A percentile compares a stretch with the other conserved stretches of the same genome.
Evolutionary conservation across 2,329 filamentous ascomycete species (phyloP).

Genomic region (Polychaeton citri): DNA sequence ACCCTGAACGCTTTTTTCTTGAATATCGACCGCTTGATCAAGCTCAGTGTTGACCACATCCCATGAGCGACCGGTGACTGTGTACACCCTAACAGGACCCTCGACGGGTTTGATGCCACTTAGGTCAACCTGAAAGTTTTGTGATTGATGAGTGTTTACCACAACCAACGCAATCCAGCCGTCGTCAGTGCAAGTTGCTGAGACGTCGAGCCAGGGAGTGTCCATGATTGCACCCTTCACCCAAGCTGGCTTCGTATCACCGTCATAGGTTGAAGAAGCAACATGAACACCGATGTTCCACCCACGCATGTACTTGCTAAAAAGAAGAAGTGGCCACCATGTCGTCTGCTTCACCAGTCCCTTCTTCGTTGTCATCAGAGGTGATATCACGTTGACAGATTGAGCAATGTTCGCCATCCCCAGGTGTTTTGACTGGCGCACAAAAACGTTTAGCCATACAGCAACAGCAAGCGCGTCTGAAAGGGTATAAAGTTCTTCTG

Average conservation of each 20-base stretch:
- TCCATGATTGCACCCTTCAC: slow-evolving; percentile 51
- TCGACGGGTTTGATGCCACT: slow-evolving; percentile 32
- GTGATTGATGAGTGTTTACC: slow-evolving; percentile 53
- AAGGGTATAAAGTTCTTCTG: slow-evolving; percentile 61
- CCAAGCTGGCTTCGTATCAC: slow-evolving; percentile 53
- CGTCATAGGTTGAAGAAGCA: slow-evolving; percentile 48
- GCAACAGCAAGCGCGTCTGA: slow-evolving; percentile 64
- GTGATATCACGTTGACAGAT: slow-evolving; percentile 64
- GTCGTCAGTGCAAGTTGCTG: slow-evolving; percentile 44
- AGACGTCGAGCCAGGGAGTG: slow-evolving; percentile 58
- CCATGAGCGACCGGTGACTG: slow-evolving; percentile 45
- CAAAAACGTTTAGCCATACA: slow-evolving; percentile 63
- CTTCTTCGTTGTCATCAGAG: slow-evolving; percentile 54
- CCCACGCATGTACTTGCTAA: slow-evolving; percentile 61
- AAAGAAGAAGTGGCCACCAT: slow-evolving; percentile 62
- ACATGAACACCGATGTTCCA: slow-evolving; percentile 55
- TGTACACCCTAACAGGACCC: slow-evolving; percentile 43
- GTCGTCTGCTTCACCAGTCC: slow-evolving; percentile 59
- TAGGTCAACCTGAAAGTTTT: slow-evolving; percentile 47
- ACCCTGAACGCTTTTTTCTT: slow-evolving; percentile 51
- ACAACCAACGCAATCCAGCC: slow-evolving; percentile 55
- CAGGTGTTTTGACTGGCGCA: slow-evolving; percentile 56
- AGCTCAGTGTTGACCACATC: slow-evolving; percentile 49
- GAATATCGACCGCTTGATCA: slow-evolving; percentile 48
- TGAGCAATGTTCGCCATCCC: slow-evolving; percentile 73